Percentiles rank a stretch among this genome's conserved stretches.
phyloP scores from a whole-genome alignment of 2,329 filamentous ascomycete species.

The Cladosporium sp. region DNA sequence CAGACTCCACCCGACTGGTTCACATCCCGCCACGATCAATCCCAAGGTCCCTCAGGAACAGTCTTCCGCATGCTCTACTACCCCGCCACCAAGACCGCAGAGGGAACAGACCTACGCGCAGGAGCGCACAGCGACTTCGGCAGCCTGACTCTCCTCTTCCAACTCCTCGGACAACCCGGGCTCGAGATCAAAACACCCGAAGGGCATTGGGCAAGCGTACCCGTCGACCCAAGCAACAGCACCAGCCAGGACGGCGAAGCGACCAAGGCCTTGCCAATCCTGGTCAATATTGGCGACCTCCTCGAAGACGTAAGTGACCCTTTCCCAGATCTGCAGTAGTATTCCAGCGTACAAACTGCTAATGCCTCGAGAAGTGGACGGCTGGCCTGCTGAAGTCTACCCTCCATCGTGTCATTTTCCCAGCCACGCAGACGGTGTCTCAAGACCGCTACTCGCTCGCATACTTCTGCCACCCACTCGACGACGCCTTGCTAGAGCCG shows the following conservation, averaged over 20 bases:
- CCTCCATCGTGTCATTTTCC: constrained; percentile 83
- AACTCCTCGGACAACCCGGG: constrained; percentile 78
- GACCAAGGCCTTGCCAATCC: constrained; percentile 53
- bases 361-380: constrained; percentile 62
- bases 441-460: constrained; percentile 59
- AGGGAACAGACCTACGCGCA: constrained; percentile 70
- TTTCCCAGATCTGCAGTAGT: neutral
- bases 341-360: neutral
- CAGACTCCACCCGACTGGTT: constrained; percentile 57
- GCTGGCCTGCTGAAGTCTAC: constrained; percentile 83
- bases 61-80: constrained; percentile 56
- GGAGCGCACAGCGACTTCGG: constrained; percentile 91
- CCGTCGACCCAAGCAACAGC: constrained; percentile 41
- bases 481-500: constrained; percentile 54
- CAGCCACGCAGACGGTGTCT: constrained; percentile 39
- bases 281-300: constrained; percentile 70
- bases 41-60: constrained; percentile 52
- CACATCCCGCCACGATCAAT: constrained; percentile 58
- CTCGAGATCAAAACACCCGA: constrained; percentile 71
- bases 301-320: constrained; percentile 58
- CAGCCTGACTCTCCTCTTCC: constrained; percentile 72
- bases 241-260: neutral
- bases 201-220: constrained; percentile 46
- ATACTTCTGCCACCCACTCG: constrained; percentile 64
- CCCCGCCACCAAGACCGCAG: constrained; percentile 39